These are phyloP conservation scores for Colletotrichum sublineola DNA, from an alignment of 2,329 filamentous ascomycete genomes.

Conservation along the genomic window DNA sequence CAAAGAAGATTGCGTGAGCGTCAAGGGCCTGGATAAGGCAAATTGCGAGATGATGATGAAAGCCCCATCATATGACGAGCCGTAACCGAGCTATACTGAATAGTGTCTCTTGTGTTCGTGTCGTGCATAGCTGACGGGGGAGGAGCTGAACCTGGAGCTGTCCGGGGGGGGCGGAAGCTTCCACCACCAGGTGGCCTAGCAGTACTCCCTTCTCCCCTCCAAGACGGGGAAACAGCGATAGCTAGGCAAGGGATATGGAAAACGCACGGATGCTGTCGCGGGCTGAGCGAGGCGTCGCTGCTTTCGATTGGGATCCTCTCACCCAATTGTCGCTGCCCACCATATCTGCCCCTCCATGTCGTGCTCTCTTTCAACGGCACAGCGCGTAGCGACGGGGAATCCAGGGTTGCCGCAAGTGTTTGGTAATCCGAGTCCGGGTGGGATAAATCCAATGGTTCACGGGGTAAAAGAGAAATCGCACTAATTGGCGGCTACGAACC, in stretches of 20 bases:
- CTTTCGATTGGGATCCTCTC: slow-evolving; percentile 32
- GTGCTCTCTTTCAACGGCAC: not conserved
- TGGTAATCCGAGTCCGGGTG: slow-evolving; percentile 11
- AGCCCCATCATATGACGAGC: slow-evolving; percentile 30
- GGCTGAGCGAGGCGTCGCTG: slow-evolving; percentile 37
- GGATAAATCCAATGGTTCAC: slow-evolving; percentile 25
- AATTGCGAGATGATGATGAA: slow-evolving; percentile 32
- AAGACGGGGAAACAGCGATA: slow-evolving; percentile 21
- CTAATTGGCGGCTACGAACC: slow-evolving; percentile 66
- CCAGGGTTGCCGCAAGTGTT: slow-evolving; percentile 31
- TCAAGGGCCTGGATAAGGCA: slow-evolving; percentile 8
- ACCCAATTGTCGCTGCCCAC: not conserved
- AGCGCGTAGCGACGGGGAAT: slow-evolving; percentile 13
- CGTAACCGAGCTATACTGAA: slow-evolving; percentile 27
- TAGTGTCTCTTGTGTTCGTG: not conserved
- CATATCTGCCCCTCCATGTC: slow-evolving; percentile 24
- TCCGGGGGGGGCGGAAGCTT: slow-evolving; percentile 20
- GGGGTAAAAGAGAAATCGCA: slow-evolving; percentile 34
- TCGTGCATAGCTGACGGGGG: slow-evolving; percentile 10
- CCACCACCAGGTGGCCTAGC: slow-evolving; percentile 27
- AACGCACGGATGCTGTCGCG: slow-evolving; percentile 39
- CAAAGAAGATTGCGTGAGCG: slow-evolving; percentile 31
- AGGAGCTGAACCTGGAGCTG: slow-evolving; percentile 19
- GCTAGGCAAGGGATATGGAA: slow-evolving; percentile 27
- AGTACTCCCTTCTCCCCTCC: slow-evolving; percentile 10